Evolutionary conservation across 2,329 filamentous ascomycete species (phyloP), one percentile per base, ranked within the genome.

Genomic region (Falciphora oryzae): DNA sequence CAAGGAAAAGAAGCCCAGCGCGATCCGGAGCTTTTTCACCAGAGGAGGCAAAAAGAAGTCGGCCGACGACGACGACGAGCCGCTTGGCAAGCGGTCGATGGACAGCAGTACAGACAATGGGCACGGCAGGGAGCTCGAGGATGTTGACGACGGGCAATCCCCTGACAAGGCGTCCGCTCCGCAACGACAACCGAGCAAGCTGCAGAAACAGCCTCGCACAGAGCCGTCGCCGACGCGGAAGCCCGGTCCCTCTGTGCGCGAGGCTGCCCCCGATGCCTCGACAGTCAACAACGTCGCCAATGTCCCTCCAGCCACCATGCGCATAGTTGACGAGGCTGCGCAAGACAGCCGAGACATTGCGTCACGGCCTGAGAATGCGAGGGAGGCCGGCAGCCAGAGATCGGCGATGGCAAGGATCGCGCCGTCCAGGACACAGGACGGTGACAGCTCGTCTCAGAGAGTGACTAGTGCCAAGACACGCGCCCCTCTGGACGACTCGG

Each of bases 401-500:
- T 71, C 76, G 5, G 70, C 74, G 2, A 74, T 80, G 29, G 75
- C 80, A 25, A 83, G 80, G 65, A 77, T 80, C 56, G 73, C 79
- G 64, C 76, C 71, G 18, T 73, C 72, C 69, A 74, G 73, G 72
- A 71, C 74, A 57, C 79, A 74, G 63, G 76, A 66, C 58, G 65
- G 72, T 57, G 84, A 85, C 56, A 70, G 79, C 2, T 85, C 82
- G 70, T 83, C 83, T 25, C 79, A 82, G 65, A 85, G 86, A 74
- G 79, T 83, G 58, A 85, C 81, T 65, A 82, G 83, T 68, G 83
- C 87, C 1, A 87, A 86, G 67, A 78, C 84, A 22, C 85, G 88
- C 29, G 81, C 88, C 67, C 87, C 88, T 64, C 79, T 92, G 16
- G 90, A 92, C 70, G 89, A 90, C 68, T 89, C 90, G 59, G 89